A percentile compares a stretch with the other conserved stretches of the same genome.
Conservation (phyloP, 2,329 filamentous ascomycete species). For the Metarhizium robertsii region DNA sequence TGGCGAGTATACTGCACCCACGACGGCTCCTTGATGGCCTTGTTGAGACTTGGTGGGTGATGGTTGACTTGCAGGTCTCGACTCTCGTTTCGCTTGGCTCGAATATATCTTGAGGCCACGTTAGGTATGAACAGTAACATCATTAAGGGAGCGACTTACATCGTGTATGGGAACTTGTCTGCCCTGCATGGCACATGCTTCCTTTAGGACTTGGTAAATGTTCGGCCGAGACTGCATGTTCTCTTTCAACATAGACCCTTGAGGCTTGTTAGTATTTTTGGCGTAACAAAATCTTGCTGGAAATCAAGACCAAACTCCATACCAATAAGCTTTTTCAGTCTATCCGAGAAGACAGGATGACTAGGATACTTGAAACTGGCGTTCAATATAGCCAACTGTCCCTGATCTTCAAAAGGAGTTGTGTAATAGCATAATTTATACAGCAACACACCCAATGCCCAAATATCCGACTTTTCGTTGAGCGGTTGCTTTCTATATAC, state of each 20-base stretch:
- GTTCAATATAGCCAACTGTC: conserved; percentile 93
- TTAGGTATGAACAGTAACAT: conserved; percentile 4
- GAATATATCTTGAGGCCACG: conserved; percentile 56
- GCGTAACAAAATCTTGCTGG: not conserved
- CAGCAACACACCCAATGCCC: conserved; percentile 86
- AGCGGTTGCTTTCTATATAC: conserved; percentile 95
- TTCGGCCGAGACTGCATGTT: conserved; percentile 71
- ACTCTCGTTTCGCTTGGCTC: conserved; percentile 53
- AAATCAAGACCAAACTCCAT: conserved; percentile 1
- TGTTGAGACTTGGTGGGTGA: conserved; percentile 40
- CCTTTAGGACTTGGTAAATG: conserved; percentile 85
- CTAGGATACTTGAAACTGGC: conserved; percentile 86
- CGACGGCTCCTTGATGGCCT: conserved; percentile 47
- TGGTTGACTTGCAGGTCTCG: conserved; percentile 24
- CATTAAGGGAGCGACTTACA: conserved; percentile 42
- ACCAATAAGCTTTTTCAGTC: conserved; percentile 86
- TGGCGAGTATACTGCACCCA: conserved; percentile 77
- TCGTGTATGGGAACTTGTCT: conserved; percentile 81
- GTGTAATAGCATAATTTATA: conserved; percentile 99
- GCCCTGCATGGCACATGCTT: conserved; percentile 83
- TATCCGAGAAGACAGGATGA: conserved; percentile 83
- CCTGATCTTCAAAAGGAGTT: conserved; percentile 95
- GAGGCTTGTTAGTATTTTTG: not conserved
- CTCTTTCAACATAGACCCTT: conserved; percentile 85
- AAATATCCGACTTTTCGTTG: conserved; percentile 98